Base-by-base conservation (phyloP, 192 early-diverging fungal genomes). In the Umbelopsis sp. region DNA sequence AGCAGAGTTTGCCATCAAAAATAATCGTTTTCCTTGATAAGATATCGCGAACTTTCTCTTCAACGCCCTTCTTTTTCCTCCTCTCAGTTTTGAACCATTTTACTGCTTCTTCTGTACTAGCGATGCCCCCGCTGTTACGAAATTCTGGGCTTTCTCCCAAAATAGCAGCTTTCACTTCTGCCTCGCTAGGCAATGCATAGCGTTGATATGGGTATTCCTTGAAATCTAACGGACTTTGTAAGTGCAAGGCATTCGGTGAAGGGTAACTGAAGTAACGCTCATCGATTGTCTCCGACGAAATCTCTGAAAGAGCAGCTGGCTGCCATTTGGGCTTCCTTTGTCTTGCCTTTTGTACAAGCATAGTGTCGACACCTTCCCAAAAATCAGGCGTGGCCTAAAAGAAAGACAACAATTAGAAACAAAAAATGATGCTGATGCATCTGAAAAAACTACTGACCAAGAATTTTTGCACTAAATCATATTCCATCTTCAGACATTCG, bases 401-500 rank as follows among this genome's bases (percentile, higher is more conserved):
- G 25, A 13, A 33, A 65, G 15, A 65, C 25, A 25, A 25, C 12
- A 10, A 27, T 13, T 12, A 27, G 25, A 41, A 6, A 41, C 6
- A 6, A 41, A 41, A 41, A 10, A 1, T 41, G 10, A 41, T 41
- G 37, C 2, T 41, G 37, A 6, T 10, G 37, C 3, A 30, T 2
- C 27, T 44, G 64, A 27, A 48, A 13, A 15, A 33, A 18, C 50
- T 70, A 58, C 27, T 30, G 27, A 52, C 72, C 30, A 98, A 79
- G 64, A 91, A 92, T 68, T 88, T 86, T 70, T 91, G 89, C 18
- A 85, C 92, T 46, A 97, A 77, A 22, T 84, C 82, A 71, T 93
- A 92, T 78, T 99, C 97, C 86, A 94, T 88, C 44, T 84, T 71
- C 72, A 98, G 90, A 69, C 93, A 94, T 69, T 90, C 82, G 33